Percentiles rank a stretch among this genome's conserved stretches.
phyloP scores from a whole-genome alignment of 805 yeast species.

The Cyberlindnera veronae region DNA sequence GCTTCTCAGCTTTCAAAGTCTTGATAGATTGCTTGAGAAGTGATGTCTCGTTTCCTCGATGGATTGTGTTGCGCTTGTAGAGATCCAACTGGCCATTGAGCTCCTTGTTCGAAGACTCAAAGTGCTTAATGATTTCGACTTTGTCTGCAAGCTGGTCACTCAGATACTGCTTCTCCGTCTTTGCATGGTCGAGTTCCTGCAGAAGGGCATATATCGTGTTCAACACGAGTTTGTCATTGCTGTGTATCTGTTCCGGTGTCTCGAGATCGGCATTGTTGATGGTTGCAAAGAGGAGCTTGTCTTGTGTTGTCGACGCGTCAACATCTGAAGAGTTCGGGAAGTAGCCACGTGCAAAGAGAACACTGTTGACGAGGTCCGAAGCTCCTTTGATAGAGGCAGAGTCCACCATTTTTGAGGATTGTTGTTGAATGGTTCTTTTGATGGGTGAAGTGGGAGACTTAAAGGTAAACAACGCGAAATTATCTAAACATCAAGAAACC shows the following conservation, averaged over 20 bases:
- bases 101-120: slow-evolving; percentile 8
- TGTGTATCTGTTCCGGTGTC: slow-evolving; percentile 1
- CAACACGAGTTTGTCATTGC: slow-evolving; percentile 10
- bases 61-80: neutral
- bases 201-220: slow-evolving; percentile 18
- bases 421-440: neutral
- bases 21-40: slow-evolving; percentile 1
- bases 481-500: no score
- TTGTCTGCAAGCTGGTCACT: slow-evolving; percentile 12
- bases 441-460: neutral
- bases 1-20: neutral
- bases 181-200: slow-evolving; percentile 13
- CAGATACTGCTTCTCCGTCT: slow-evolving; percentile 8
- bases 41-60: slow-evolving; percentile 4
- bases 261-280: slow-evolving; percentile 1
- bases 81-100: neutral
- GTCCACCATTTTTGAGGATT: slow-evolving; percentile 7
- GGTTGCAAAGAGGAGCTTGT: slow-evolving; percentile 7
- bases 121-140: slow-evolving; percentile 12
- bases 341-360: slow-evolving; percentile 17
- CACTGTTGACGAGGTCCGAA: slow-evolving; percentile 15
- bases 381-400: slow-evolving; percentile 13
- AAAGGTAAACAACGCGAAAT: slow-evolving; percentile 1
- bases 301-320: no score
- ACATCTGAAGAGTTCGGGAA: slow-evolving; percentile 1